Evolutionary conservation across 768 basidiomycete genomes (phyloP).

Genomic region (Pisolithus albus): DNA sequence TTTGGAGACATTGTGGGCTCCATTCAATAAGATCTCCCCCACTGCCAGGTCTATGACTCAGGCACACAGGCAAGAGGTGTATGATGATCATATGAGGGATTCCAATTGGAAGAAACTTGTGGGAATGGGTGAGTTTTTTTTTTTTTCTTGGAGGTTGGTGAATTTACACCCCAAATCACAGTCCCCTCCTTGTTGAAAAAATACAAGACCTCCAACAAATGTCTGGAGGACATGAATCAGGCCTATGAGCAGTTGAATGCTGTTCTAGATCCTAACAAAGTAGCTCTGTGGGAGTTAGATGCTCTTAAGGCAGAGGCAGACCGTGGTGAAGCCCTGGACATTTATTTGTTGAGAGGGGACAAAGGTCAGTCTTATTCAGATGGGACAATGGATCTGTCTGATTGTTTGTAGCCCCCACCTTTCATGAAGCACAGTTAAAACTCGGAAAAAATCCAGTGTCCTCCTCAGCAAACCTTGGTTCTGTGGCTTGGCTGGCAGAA

Average conservation of each 20-base stretch:
- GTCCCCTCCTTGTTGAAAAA: neutral
- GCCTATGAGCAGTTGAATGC: neutral
- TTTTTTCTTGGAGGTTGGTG: neutral
- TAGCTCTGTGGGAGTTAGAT: neutral
- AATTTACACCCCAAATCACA: neutral
- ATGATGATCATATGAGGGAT: conserved; percentile 28
- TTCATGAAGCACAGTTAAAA: too few species aligned
- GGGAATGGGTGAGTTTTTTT: conserved; percentile 12
- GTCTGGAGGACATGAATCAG: neutral
- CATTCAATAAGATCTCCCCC: conserved; percentile 20
- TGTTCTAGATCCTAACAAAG: neutral
- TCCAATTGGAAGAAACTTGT: conserved; percentile 29
- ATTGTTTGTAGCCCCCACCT: neutral
- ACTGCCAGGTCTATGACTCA: conserved; percentile 16
- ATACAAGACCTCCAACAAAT: neutral
- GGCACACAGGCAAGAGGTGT: neutral
- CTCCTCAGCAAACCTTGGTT: too few species aligned
- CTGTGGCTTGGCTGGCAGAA: too few species aligned
- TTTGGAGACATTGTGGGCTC: conserved; percentile 29
- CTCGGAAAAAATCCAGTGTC: too few species aligned
- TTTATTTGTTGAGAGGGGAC: too few species aligned
- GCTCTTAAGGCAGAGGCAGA: neutral
- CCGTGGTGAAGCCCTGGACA: too few species aligned
- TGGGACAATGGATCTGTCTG: too few species aligned
- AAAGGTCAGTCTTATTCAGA: too few species aligned